A percentile compares a stretch with the other conserved stretches of the same genome.
These are phyloP conservation scores for Leccinum variicolor DNA, from an alignment of 768 basidiomycete genomes.

Conservation along the genomic window DNA sequence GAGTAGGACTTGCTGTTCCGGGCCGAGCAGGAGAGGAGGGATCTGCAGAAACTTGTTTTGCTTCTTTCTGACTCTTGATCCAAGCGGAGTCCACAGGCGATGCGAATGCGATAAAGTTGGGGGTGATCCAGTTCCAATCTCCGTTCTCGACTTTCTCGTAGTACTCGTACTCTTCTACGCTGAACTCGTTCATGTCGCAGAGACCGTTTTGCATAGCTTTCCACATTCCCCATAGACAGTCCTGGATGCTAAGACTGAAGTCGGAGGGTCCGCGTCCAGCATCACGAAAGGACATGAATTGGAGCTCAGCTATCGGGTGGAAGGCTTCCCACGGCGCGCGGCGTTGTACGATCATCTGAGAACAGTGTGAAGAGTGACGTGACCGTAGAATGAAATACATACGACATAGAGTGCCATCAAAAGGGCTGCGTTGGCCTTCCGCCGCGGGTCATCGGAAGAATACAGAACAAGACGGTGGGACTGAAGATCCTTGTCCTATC, in stretches of 20 bases:
- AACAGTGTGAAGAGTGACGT: constrained; percentile 17
- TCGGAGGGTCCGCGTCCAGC: constrained; percentile 91
- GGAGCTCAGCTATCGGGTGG: constrained; percentile 85
- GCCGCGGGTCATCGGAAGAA: constrained; percentile 78
- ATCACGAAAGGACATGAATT: constrained; percentile 95
- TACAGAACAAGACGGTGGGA: constrained; percentile 83
- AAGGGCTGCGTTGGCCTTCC: constrained; percentile 93
- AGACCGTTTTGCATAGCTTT: constrained; percentile 89
- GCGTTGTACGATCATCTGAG: constrained; percentile 87
- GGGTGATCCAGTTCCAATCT: constrained; percentile 95
- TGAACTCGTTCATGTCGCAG: constrained; percentile 93
- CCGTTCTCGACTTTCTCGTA: constrained; percentile 96
- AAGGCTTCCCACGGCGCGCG: constrained; percentile 94
- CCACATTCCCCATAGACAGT: constrained; percentile 85
- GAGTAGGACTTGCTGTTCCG: constrained; percentile 19
- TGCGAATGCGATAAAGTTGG: constrained; percentile 90
- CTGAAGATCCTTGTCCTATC: constrained; percentile 69
- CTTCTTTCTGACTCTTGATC: constrained; percentile 74
- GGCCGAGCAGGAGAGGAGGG: constrained; percentile 28
- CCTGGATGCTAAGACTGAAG: constrained; percentile 91
- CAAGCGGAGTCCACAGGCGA: constrained; percentile 82
- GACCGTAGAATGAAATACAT: constrained; percentile 31
- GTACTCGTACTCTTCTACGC: constrained; percentile 86
- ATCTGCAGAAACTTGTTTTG: constrained; percentile 37
- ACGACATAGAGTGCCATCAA: constrained; percentile 92